phyloP scores from a whole-genome alignment of 768 basidiomycete genomes.

The Mycena chlorophos region DNA sequence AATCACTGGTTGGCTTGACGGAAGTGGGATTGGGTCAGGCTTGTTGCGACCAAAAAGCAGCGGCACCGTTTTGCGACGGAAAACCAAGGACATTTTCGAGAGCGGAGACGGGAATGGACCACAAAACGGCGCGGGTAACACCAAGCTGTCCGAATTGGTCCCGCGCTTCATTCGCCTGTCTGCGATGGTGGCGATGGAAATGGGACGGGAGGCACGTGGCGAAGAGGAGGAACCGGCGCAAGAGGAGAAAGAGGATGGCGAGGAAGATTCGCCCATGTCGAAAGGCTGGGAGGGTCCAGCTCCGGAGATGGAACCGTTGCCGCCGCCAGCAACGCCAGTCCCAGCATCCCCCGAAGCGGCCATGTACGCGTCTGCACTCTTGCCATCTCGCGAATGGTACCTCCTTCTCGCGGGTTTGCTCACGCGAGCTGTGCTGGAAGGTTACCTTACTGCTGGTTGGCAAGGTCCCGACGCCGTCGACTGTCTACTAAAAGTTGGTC shows the following conservation, averaged over 20 bases:
- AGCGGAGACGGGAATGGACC: slow-evolving; percentile 26
- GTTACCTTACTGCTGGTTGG: slow-evolving; percentile 83
- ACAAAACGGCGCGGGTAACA: slow-evolving; percentile 54
- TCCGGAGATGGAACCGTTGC: slow-evolving; percentile 20
- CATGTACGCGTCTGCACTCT: slow-evolving; percentile 51
- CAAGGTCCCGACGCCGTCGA: slow-evolving; percentile 68
- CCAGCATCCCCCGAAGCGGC: slow-evolving; percentile 23
- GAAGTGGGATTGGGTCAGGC: slow-evolving; percentile 72
- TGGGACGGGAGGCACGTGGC: slow-evolving; percentile 68
- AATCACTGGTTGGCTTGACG: slow-evolving; percentile 74
- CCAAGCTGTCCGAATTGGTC: slow-evolving; percentile 65
- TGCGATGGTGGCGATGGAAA: slow-evolving; percentile 75
- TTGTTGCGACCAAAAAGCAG: slow-evolving; percentile 54
- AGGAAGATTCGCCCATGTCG: slow-evolving; percentile 23
- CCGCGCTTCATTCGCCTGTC: slow-evolving; percentile 75
- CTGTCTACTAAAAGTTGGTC: slow-evolving; percentile 70
- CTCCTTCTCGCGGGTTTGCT: slow-evolving; percentile 73
- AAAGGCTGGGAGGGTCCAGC: slow-evolving; percentile 15
- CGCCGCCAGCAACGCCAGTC: slow-evolving; percentile 19
- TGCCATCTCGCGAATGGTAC: slow-evolving; percentile 81
- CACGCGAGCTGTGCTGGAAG: slow-evolving; percentile 82
- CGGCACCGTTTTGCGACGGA: slow-evolving; percentile 63
- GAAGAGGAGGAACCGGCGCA: slow-evolving; percentile 44
- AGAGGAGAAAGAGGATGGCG: slow-evolving; percentile 30
- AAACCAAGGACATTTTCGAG: slow-evolving; percentile 24